A percentile compares a stretch with the other conserved stretches of the same genome.
Conservation (phyloP, 140 eudicot species). For the Ambrosia hybrid region DNA sequence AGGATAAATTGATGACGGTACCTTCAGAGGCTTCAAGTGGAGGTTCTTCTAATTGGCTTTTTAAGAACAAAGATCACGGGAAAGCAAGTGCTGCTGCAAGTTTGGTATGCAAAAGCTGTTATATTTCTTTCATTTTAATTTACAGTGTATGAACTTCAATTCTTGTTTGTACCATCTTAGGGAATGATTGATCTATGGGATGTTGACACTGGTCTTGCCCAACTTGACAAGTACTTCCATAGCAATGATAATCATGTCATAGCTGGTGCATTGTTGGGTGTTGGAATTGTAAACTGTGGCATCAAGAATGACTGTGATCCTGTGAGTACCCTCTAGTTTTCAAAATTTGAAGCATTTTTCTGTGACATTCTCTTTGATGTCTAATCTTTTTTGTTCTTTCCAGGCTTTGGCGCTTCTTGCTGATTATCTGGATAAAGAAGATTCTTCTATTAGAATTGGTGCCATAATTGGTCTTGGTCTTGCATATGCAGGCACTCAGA, state of each 20-base stretch:
- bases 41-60: constrained; percentile 84
- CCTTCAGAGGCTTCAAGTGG: constrained; percentile 82
- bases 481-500: constrained; percentile 90
- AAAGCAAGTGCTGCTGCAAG: constrained; percentile 99
- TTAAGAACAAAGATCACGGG: constrained; percentile 97
- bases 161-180: constrained; percentile 30
- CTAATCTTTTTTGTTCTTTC: not conserved
- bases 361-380: not conserved
- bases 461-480: constrained; percentile 95
- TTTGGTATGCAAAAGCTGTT: constrained; percentile 57
- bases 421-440: constrained; percentile 85
- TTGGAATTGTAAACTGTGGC: constrained; percentile 89
- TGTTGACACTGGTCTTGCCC: constrained; percentile 97
- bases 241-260: constrained; percentile 84
- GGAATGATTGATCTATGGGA: constrained; percentile 99
- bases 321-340: constrained; percentile 44
- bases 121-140: not conserved
- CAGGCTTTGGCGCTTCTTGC: constrained; percentile 96
- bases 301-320: constrained; percentile 97
- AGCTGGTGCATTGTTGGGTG: constrained; percentile 93
- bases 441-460: constrained; percentile 81
- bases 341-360: not conserved
- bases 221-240: constrained; percentile 92
- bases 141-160: not conserved
- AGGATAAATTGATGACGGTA: constrained; percentile 96